Evolutionary conservation across 352 stramenopile species (phyloP).

Genomic region (Phytophthora boehmeriae): DNA sequence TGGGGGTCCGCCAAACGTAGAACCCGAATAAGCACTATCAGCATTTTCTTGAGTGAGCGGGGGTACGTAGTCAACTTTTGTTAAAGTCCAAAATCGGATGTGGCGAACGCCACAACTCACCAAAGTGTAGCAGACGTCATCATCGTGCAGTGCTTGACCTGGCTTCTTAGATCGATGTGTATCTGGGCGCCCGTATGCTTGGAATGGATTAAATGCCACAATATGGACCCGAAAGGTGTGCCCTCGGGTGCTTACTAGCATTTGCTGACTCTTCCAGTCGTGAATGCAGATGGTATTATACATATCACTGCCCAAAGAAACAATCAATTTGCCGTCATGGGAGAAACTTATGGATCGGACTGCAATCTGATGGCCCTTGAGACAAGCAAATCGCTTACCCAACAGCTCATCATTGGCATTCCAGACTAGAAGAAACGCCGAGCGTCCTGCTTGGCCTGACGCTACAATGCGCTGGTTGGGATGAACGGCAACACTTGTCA

Average conservation of each 20-base stretch:
- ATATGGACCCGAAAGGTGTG: slow-evolving; percentile 73
- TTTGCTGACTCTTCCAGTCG: slow-evolving; percentile 67
- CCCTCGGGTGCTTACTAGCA: slow-evolving; percentile 58
- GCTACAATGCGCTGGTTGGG: slow-evolving; percentile 66
- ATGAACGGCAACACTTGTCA: slow-evolving; percentile 60
- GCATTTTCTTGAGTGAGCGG: slow-evolving; percentile 50
- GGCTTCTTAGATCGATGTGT: slow-evolving; percentile 50
- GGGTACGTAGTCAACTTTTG: slow-evolving; percentile 55
- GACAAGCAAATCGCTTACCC: slow-evolving; percentile 55
- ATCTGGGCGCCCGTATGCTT: slow-evolving; percentile 68
- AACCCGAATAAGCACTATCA: slow-evolving; percentile 67
- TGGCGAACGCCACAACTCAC: slow-evolving; percentile 76
- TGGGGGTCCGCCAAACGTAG: slow-evolving; percentile 58
- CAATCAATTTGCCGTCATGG: slow-evolving; percentile 71
- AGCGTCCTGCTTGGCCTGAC: slow-evolving; percentile 60
- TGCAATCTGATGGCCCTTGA: slow-evolving; percentile 59
- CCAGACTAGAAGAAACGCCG: slow-evolving; percentile 72
- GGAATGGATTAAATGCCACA: slow-evolving; percentile 74
- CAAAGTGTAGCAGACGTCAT: slow-evolving; percentile 73
- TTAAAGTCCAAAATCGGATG: slow-evolving; percentile 79
- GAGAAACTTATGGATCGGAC: slow-evolving; percentile 74
- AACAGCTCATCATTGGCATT: slow-evolving; percentile 64
- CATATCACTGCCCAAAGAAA: slow-evolving; percentile 71
- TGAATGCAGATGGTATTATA: slow-evolving; percentile 84
- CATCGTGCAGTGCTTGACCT: slow-evolving; percentile 70